Percentiles rank a stretch among this genome's conserved stretches.
Conservation (phyloP, 176 grass and related monocot genomes). For the Aegilops sharonensis region DNA sequence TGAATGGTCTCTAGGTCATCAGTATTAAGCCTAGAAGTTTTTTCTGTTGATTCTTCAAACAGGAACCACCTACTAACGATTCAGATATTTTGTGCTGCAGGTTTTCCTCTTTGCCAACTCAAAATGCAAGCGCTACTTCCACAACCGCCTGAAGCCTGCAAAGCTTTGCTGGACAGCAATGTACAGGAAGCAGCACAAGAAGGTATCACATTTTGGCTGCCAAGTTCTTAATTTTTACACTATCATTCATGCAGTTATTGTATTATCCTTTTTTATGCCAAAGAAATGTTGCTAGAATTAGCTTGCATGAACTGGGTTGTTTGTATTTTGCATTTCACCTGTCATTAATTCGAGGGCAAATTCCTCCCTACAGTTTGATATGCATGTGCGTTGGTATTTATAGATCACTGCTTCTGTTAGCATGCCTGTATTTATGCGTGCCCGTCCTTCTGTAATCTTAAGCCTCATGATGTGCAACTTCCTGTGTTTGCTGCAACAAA, state of each 20-base stretch:
- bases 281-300: neutral
- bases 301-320: too few species aligned
- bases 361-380: neutral
- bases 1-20: neutral
- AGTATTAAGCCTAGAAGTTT: neutral
- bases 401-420: neutral
- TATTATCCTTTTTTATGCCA: neutral
- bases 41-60: neutral
- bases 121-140: slow-evolving; percentile 92
- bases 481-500: neutral
- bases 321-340: neutral
- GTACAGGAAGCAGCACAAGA: slow-evolving; percentile 97
- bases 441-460: neutral
- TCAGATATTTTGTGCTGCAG: slow-evolving; percentile 22
- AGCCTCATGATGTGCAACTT: neutral
- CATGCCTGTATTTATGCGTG: neutral
- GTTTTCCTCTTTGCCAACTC: slow-evolving; percentile 92
- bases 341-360: neutral
- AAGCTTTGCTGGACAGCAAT: slow-evolving; percentile 95
- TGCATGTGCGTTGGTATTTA: neutral
- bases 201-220: slow-evolving; percentile 43
- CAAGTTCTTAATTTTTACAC: neutral
- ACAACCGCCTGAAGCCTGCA: slow-evolving; percentile 89
- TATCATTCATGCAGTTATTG: neutral
- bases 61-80: neutral